Evolutionary conservation across 2,329 filamentous ascomycete genomes (phyloP).

Genomic region (Elsinoe arachidis): DNA sequence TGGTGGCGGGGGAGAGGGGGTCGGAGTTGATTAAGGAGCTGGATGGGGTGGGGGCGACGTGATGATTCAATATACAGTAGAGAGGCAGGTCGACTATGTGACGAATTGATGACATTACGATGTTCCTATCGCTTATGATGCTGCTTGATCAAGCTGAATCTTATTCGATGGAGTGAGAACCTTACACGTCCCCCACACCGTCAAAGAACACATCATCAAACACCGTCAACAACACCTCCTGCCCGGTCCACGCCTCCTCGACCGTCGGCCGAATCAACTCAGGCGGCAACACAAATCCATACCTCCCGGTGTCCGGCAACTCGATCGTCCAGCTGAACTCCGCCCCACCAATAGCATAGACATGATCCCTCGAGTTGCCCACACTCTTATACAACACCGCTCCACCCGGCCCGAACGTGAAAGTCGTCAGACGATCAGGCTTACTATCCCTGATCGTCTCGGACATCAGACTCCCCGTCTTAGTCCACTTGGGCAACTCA

Average conservation of each 20-base stretch:
- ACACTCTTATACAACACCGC: constrained; percentile 10
- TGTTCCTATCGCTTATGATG: too few species aligned
- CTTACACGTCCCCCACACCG: background rate
- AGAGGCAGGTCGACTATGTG: too few species aligned
- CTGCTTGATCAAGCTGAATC: background rate
- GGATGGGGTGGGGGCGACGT: constrained; percentile 5
- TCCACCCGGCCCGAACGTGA: background rate
- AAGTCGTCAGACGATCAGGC: background rate
- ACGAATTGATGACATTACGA: too few species aligned
- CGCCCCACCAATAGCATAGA: background rate
- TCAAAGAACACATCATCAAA: constrained; percentile 10
- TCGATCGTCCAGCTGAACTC: constrained; percentile 6
- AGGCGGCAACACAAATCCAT: constrained; percentile 4
- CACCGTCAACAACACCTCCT: constrained; percentile 7
- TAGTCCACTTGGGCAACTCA: constrained; percentile 1
- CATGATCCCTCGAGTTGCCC: constrained; percentile 5
- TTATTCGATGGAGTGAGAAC: background rate
- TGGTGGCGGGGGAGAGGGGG: constrained; percentile 46
- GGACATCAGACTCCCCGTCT: background rate
- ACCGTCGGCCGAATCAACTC: constrained; percentile 5
- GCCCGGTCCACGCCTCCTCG: constrained; percentile 3
- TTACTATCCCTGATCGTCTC: constrained; percentile 6
- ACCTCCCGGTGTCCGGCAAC: constrained; percentile 4
- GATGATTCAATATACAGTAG: background rate
- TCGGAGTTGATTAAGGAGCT: constrained; percentile 40